Evolutionary conservation across 192 early-diverging fungal species (phyloP).

Genomic region (Coemansia sp.): DNA sequence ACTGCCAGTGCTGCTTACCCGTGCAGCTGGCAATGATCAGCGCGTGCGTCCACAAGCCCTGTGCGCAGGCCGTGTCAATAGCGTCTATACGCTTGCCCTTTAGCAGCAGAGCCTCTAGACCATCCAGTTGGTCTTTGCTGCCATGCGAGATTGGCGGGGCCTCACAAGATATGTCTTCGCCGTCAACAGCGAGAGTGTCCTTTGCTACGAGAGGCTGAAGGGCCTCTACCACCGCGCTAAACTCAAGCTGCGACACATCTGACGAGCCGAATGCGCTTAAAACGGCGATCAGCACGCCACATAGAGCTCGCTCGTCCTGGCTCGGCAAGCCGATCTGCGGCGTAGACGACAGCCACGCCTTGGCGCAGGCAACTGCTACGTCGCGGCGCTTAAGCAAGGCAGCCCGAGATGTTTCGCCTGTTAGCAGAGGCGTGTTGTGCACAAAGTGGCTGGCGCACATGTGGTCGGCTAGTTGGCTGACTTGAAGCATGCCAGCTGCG

Average conservation of each 20-base stretch:
- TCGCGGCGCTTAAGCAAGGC: slow-evolving; percentile 59
- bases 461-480: slow-evolving; percentile 55
- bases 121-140: slow-evolving; percentile 19
- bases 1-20: slow-evolving; percentile 80
- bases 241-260: slow-evolving; percentile 12
- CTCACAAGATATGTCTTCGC: not conserved
- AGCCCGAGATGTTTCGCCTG: slow-evolving; percentile 67
- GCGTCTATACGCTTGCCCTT: slow-evolving; percentile 50
- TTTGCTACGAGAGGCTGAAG: slow-evolving; percentile 57
- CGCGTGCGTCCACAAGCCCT: slow-evolving; percentile 85
- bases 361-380: slow-evolving; percentile 29
- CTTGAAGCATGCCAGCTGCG: slow-evolving; percentile 58
- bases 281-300: slow-evolving; percentile 24
- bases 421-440: slow-evolving; percentile 57
- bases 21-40: slow-evolving; percentile 88
- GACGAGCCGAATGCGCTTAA: slow-evolving; percentile 21
- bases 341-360: slow-evolving; percentile 14
- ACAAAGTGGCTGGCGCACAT: slow-evolving; percentile 21
- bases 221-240: slow-evolving; percentile 49
- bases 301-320: slow-evolving; percentile 28
- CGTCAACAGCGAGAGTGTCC: slow-evolving; percentile 31
- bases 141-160: slow-evolving; percentile 23
- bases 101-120: slow-evolving; percentile 41
- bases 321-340: not conserved
- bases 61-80: slow-evolving; percentile 49